These are phyloP conservation scores for Moricandia moricandioides DNA, from an alignment of 345 rosid genomes.

Conservation along the genomic window DNA sequence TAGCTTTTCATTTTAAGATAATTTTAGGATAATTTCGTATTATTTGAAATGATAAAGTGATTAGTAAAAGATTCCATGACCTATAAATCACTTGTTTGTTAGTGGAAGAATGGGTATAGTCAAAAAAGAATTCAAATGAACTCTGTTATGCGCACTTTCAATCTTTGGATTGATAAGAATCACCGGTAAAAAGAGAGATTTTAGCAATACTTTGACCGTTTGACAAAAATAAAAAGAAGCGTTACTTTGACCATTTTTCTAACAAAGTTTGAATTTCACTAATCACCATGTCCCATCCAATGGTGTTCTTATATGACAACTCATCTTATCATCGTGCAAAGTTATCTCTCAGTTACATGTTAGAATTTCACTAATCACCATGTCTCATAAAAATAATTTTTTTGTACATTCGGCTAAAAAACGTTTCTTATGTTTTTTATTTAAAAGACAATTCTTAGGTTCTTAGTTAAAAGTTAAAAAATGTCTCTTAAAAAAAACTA, in stretches of 20 bases:
- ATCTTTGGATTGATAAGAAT: slow-evolving; percentile 35
- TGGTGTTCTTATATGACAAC: slow-evolving; percentile 1
- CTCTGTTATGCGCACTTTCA: slow-evolving; percentile 35
- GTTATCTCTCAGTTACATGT: too few species aligned
- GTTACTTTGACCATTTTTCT: neutral
- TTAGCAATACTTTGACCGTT: slow-evolving; percentile 21
- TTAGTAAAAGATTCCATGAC: slow-evolving; percentile 16
- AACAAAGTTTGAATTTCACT: slow-evolving; percentile 24
- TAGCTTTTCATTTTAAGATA: too few species aligned
- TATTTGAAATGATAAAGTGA: neutral
- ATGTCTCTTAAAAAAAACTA: too few species aligned
- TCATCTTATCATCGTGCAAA: too few species aligned
- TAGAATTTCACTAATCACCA: too few species aligned
- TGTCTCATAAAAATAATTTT: too few species aligned
- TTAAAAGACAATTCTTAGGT: too few species aligned
- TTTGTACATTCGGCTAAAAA: too few species aligned
- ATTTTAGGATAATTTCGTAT: neutral
- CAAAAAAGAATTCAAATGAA: slow-evolving; percentile 30
- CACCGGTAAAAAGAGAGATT: slow-evolving; percentile 29
- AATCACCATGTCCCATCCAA: slow-evolving; percentile 31
- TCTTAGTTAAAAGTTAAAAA: too few species aligned
- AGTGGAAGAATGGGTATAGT: slow-evolving; percentile 38
- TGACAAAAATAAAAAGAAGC: too few species aligned
- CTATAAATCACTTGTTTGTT: slow-evolving; percentile 1
- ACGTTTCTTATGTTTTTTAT: too few species aligned